These are phyloP conservation scores for Graphilbum sp. DNA, from an alignment of 2,329 filamentous ascomycete species.

Conservation along the genomic window DNA sequence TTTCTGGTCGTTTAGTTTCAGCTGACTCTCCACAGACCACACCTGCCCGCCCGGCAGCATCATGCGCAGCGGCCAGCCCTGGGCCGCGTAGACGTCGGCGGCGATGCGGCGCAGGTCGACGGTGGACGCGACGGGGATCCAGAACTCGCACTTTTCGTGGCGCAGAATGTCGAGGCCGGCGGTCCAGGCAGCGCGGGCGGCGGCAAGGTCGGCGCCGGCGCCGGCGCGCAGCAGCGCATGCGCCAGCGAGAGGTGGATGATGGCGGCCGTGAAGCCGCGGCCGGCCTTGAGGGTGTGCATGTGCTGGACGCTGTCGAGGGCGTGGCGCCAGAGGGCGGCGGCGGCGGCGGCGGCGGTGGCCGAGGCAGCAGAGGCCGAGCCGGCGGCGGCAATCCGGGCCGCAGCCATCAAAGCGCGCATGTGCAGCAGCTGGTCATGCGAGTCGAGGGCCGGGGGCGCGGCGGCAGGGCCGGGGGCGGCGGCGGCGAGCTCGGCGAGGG, in stretches of 20 bases:
- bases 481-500: background rate
- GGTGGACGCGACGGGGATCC: slow-evolving; percentile 1
- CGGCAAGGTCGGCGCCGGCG: background rate
- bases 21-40: no score
- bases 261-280: background rate
- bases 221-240: slow-evolving; percentile 1
- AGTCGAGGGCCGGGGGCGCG: background rate
- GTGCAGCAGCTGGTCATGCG: slow-evolving; percentile 3
- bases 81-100: background rate
- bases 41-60: slow-evolving; percentile 1
- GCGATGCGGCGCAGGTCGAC: background rate
- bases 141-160: slow-evolving; percentile 1
- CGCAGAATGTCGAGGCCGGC: background rate
- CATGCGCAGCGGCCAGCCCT: slow-evolving; percentile 2
- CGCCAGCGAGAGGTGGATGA: background rate
- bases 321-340: background rate
- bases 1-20: no score
- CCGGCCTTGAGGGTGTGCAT: slow-evolving; percentile 1
- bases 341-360: background rate
- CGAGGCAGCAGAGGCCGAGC: no score
- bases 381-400: slow-evolving; percentile 1
- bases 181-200: background rate
- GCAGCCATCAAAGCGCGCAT: slow-evolving; percentile 1
- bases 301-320: background rate
- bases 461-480: background rate